Evolutionary conservation across 306 rosid species (phyloP).

Genomic region (Ormosia emarginata): DNA sequence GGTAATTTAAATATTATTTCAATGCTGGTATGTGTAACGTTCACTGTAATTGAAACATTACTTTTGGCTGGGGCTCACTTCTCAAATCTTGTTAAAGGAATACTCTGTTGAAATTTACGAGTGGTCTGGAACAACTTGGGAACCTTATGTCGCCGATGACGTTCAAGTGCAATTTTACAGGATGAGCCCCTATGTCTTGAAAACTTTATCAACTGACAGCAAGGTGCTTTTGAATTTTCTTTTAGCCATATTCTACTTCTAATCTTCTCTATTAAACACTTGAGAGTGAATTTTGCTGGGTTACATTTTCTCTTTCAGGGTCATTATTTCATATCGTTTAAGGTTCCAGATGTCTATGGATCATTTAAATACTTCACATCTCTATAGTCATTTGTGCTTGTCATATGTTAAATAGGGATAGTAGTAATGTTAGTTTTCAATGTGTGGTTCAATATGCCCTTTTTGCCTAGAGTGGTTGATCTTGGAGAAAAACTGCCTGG

Average conservation of each 20-base stretch:
- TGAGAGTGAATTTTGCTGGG: background rate
- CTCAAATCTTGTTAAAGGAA: constrained; percentile 53
- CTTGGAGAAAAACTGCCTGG: background rate
- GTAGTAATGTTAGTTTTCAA: constrained; percentile 7
- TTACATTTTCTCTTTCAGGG: constrained; percentile 54
- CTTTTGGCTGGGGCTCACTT: constrained; percentile 28
- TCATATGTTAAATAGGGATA: background rate
- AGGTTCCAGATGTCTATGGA: constrained; percentile 97
- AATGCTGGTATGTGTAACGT: background rate
- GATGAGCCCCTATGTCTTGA: constrained; percentile 99
- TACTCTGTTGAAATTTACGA: constrained; percentile 81
- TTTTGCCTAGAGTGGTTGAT: background rate
- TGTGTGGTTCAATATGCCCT: background rate
- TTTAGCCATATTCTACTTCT: background rate
- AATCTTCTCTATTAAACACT: constrained; percentile 2
- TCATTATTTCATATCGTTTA: constrained; percentile 65
- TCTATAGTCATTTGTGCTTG: background rate
- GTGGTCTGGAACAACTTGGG: constrained; percentile 95
- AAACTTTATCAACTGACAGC: constrained; percentile 68
- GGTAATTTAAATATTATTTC: constrained; percentile 53
- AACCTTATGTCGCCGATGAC: constrained; percentile 82
- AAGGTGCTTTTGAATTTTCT: constrained; percentile 50
- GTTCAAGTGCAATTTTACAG: constrained; percentile 97
- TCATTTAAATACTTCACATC: background rate
- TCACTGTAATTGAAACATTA: background rate